Evolutionary conservation across 1,284 basidiomycete genomes (phyloP).

Genomic region (Spongispora temasekensis): DNA sequence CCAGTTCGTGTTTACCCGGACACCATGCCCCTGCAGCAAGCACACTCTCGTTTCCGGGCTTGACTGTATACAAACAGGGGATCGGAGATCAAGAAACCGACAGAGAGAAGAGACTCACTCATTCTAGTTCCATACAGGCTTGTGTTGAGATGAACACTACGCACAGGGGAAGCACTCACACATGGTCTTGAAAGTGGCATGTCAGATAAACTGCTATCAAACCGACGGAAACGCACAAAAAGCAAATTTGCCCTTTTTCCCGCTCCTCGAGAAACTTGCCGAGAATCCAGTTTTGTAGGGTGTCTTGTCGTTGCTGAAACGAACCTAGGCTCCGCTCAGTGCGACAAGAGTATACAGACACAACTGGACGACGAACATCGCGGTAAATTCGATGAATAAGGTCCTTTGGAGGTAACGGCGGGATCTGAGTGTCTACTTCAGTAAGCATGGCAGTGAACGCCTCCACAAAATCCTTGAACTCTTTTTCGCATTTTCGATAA

Average conservation of each 20-base stretch:
- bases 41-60: slow-evolving; percentile 66
- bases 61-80: slow-evolving; percentile 47
- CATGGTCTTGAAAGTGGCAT: slow-evolving; percentile 39
- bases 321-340: slow-evolving; percentile 48
- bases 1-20: slow-evolving; percentile 78
- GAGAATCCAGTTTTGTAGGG: slow-evolving; percentile 86
- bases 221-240: slow-evolving; percentile 52
- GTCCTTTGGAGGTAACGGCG: slow-evolving; percentile 84
- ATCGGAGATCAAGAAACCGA: background rate
- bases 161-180: slow-evolving; percentile 28
- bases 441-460: slow-evolving; percentile 64
- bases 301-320: slow-evolving; percentile 94
- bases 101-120: slow-evolving; percentile 17
- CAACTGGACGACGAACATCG: slow-evolving; percentile 56
- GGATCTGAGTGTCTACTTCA: slow-evolving; percentile 79
- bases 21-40: slow-evolving; percentile 86
- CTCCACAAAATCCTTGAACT: slow-evolving; percentile 85
- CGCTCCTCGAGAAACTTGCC: slow-evolving; percentile 78
- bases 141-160: too few relatives aligned
- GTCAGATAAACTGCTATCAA: slow-evolving; percentile 10
- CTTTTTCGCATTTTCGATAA: slow-evolving; percentile 79
- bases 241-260: slow-evolving; percentile 78
- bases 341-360: background rate
- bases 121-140: slow-evolving; percentile 12
- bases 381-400: slow-evolving; percentile 84